These are phyloP conservation scores for Ophiocordyceps sinensis DNA, from an alignment of 2,329 filamentous ascomycete genomes.

Conservation along the genomic window DNA sequence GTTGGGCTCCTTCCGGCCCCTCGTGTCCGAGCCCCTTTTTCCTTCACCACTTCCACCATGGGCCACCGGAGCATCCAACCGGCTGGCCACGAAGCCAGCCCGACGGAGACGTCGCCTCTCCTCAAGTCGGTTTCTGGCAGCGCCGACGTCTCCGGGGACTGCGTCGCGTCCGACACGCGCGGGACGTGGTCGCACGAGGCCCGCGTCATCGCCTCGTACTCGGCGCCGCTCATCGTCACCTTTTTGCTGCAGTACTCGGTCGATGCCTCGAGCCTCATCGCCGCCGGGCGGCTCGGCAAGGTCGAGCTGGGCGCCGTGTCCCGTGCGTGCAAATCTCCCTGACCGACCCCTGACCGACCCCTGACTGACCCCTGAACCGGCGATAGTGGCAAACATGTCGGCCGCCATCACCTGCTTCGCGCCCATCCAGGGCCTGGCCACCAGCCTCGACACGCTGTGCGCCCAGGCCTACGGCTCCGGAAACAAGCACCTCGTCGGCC, in stretches of 20 bases:
- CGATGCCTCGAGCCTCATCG: constrained; percentile 60
- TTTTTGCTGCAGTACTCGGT: constrained; percentile 68
- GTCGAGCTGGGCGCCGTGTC: constrained; percentile 28
- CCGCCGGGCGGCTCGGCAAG: constrained; percentile 58
- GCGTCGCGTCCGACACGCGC: background rate
- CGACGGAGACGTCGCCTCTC: background rate
- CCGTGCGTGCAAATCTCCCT: constrained; percentile 7
- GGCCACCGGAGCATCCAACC: too few relatives aligned
- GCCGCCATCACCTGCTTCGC: constrained; percentile 64
- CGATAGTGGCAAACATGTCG: constrained; percentile 46
- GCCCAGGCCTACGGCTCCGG: constrained; percentile 85
- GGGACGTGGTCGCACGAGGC: constrained; percentile 70
- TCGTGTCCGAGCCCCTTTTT: too few relatives aligned
- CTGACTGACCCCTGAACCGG: rapidly evolving
- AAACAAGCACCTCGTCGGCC: constrained; percentile 66
- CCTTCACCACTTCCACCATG: too few relatives aligned
- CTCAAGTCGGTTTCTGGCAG: background rate
- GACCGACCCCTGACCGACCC: rapidly evolving
- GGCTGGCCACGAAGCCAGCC: too few relatives aligned
- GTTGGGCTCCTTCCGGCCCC: background rate
- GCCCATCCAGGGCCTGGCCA: constrained; percentile 65
- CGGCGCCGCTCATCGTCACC: constrained; percentile 49
- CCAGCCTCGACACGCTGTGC: constrained; percentile 78
- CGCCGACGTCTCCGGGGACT: background rate
- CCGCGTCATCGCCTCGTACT: constrained; percentile 59